Evolutionary conservation across 352 stramenopile species (phyloP).

Genomic region (Aphanomyces stellatus): DNA sequence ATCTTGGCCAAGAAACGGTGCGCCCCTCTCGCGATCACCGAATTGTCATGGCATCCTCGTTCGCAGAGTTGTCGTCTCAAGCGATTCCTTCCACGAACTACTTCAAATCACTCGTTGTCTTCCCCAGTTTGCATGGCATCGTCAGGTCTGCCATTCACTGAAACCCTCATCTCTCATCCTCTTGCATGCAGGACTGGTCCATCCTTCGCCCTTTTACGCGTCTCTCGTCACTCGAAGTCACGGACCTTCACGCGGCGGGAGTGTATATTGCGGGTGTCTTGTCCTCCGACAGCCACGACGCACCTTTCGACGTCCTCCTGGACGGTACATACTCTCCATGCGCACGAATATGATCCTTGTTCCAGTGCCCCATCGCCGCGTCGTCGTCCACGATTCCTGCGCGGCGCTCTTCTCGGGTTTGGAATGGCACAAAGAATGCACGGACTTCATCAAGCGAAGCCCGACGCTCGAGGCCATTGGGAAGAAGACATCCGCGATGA

Average conservation of each 20-base stretch:
- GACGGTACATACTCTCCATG: background rate
- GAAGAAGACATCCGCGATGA: background rate
- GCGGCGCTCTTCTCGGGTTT: background rate
- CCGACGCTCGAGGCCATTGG: background rate
- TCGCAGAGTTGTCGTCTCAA: background rate
- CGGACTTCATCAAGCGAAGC: background rate
- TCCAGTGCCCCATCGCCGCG: too few relatives aligned
- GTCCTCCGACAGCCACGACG: background rate
- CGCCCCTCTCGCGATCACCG: background rate
- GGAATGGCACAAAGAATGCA: background rate
- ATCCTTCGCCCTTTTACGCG: background rate
- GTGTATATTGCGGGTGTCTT: background rate
- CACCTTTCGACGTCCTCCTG: background rate
- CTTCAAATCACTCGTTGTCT: background rate
- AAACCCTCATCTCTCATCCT: background rate
- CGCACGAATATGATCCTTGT: too few relatives aligned
- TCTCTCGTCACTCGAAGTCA: background rate
- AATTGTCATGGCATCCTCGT: background rate
- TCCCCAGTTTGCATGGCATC: background rate
- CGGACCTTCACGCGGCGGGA: background rate
- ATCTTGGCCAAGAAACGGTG: conserved; percentile 1
- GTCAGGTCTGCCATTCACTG: background rate
- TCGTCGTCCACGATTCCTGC: background rate
- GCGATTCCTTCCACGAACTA: background rate
- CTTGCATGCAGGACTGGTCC: background rate